Base-by-base conservation (phyloP, 441 rosid genomes). In the Pelargonium myrrhifolium region DNA sequence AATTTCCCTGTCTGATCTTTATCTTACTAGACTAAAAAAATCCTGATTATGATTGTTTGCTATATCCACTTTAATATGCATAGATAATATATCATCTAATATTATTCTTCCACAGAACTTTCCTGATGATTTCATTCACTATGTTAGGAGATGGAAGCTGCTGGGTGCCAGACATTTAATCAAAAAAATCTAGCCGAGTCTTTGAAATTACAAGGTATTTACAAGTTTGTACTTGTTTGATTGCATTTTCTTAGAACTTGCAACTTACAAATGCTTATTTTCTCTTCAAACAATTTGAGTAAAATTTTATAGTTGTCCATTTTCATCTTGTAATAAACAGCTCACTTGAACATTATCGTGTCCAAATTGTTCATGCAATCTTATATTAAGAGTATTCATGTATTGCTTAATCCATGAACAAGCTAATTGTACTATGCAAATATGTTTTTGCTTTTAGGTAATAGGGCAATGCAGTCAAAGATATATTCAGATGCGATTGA, bases 381-480 rank as follows among this genome's bases (percentile, higher is more conserved):
- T 51, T 4, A 65, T 24, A 28, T 42, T 65, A 35, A 35, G 55
- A 64, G 56, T 51, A 60, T 64, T 18, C 28, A 65, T 6, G 4
- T 14, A 68, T 21, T 18, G 21, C 39, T 35, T 47, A 68, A 20
- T 66, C 26, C 17, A 66, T 71, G 40, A 26, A 53, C 47, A 61
- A 69, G 76, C 53, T 77, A 62, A 71, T 70, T 78, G 9, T 65
- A 18, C 31, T 69, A 31, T 67, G 65, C 61, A 35, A 62, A 74
- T 21, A 71, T 69, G 51, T 74, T 72, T 65, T 75, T 62, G 69
- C 56, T 72, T 76, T 69, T 76, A 89, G 98, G 98, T 79, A 92
- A 92, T 86, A 85, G 66, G 82, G 92, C 86, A 3, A 81, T 87
- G 95, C 95, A 87, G 76, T 83, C 81, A 47, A 82, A 84, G 81